These are phyloP conservation scores for Calonectria henricotiae DNA, from an alignment of 2,329 filamentous ascomycete species.

Conservation along the genomic window DNA sequence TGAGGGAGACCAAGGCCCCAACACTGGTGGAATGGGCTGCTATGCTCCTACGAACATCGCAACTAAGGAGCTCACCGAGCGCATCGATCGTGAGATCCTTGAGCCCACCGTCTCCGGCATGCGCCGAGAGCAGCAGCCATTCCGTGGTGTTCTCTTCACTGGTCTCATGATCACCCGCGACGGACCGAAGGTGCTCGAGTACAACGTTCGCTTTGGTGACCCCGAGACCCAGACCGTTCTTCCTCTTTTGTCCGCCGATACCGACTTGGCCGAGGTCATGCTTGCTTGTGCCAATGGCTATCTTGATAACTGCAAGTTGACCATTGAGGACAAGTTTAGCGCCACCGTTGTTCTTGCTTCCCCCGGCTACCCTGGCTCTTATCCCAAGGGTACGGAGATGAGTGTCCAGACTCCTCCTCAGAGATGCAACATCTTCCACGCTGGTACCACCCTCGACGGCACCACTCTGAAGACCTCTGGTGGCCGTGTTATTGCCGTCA, in stretches of 20 bases:
- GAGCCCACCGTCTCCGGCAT: conserved; percentile 92
- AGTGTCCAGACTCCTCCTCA: conserved; percentile 63
- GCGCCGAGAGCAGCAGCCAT: conserved; percentile 83
- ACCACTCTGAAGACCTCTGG: conserved; percentile 82
- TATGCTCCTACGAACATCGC: conserved; percentile 92
- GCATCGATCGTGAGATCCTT: conserved; percentile 87
- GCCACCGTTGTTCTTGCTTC: conserved; percentile 96
- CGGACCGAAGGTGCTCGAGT: conserved; percentile 89
- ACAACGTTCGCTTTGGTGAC: conserved; percentile 94
- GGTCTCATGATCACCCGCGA: conserved; percentile 92
- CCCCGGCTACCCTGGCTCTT: conserved; percentile 90
- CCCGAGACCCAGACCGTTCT: conserved; percentile 92
- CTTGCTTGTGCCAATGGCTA: conserved; percentile 85
- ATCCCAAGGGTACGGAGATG: conserved; percentile 83
- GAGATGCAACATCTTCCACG: conserved; percentile 87
- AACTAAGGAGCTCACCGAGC: conserved; percentile 81
- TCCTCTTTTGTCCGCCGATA: conserved; percentile 82
- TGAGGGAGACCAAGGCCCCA: conserved; percentile 91
- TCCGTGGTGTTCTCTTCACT: conserved; percentile 85
- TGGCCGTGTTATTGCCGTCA: conserved; percentile 95
- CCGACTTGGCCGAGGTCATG: conserved; percentile 91
- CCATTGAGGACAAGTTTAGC: conserved; percentile 80
- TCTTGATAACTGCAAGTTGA: conserved; percentile 79
- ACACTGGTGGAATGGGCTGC: conserved; percentile 98
- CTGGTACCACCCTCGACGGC: conserved; percentile 81